Percentiles rank a stretch among this genome's conserved stretches.
Conservation (phyloP, 108 stramenopile genomes). For the Skeletonema grethae region DNA sequence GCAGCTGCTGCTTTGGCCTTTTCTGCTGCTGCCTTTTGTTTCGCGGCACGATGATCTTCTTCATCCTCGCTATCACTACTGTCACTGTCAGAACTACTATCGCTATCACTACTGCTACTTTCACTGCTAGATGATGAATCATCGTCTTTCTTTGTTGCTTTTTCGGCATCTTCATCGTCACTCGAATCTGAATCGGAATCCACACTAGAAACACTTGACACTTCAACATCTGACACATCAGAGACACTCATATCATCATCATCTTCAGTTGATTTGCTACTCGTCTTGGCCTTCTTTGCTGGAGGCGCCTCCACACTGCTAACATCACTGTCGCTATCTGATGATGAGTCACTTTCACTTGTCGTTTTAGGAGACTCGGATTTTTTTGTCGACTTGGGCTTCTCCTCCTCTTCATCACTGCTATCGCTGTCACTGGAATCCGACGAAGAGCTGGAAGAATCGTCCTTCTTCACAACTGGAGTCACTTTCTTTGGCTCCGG, state of each 20-base stretch:
- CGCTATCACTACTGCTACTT: constrained; percentile 13
- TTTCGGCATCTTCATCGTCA: constrained; percentile 39
- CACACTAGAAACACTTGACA: constrained; percentile 86
- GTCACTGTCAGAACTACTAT: constrained; percentile 24
- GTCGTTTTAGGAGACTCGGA: constrained; percentile 21
- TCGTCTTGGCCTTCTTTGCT: constrained; percentile 27
- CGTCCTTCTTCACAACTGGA: background rate
- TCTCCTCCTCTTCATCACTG: constrained; percentile 22
- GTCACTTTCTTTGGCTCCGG: background rate
- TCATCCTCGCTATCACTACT: constrained; percentile 48
- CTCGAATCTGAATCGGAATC: constrained; percentile 59
- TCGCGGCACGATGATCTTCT: constrained; percentile 48
- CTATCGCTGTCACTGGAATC: constrained; percentile 29
- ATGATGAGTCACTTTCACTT: constrained; percentile 13
- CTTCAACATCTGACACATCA: constrained; percentile 89
- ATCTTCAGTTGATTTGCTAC: constrained; percentile 25
- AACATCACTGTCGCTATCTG: constrained; percentile 26
- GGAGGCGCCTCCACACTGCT: constrained; percentile 18
- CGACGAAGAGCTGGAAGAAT: constrained; percentile 10
- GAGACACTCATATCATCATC: constrained; percentile 58
- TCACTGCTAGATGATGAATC: constrained; percentile 36
- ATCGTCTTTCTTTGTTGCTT: constrained; percentile 19
- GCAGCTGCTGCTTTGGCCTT: constrained; percentile 81
- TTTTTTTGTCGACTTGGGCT: constrained; percentile 11
- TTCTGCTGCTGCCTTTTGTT: constrained; percentile 51